Conservation (phyloP, 1,284 basidiomycete genomes). For the Pseudozyma pruni region DNA sequence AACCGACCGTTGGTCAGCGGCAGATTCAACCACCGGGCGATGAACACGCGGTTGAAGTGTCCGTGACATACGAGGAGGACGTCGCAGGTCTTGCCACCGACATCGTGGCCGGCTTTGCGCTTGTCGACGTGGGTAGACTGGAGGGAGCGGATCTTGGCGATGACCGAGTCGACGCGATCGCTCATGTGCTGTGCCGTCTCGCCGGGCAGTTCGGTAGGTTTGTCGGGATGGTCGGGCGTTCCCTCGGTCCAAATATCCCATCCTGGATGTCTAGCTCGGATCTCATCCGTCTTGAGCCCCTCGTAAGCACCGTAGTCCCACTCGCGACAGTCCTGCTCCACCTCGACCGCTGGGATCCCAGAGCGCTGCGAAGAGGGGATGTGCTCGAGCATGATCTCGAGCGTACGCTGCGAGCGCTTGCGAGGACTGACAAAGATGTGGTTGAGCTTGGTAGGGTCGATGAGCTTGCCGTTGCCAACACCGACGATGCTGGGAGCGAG, state of each 20-base stretch:
- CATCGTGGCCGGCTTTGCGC: constrained; percentile 43
- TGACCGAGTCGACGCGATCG: constrained; percentile 58
- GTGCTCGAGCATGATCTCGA: constrained; percentile 58
- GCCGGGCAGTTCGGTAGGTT: constrained; percentile 53
- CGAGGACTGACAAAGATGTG: constrained; percentile 61
- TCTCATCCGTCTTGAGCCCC: constrained; percentile 61
- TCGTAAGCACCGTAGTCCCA: constrained; percentile 68
- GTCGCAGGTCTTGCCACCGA: constrained; percentile 53
- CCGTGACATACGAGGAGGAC: constrained; percentile 64
- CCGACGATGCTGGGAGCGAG: constrained; percentile 60
- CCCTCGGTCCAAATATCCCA: constrained; percentile 67
- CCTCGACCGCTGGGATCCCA: constrained; percentile 42
- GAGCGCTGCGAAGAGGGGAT: constrained; percentile 32
- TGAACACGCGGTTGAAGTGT: constrained; percentile 64
- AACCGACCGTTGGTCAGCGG: constrained; percentile 52
- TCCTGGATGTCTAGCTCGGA: constrained; percentile 49
- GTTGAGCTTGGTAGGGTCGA: constrained; percentile 55
- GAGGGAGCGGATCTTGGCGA: constrained; percentile 51
- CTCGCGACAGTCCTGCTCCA: constrained; percentile 60
- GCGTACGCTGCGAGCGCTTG: constrained; percentile 53
- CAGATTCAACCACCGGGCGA: constrained; percentile 62
- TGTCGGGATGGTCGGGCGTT: constrained; percentile 56
- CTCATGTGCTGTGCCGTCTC: constrained; percentile 62
- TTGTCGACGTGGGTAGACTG: constrained; percentile 57
- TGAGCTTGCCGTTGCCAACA: constrained; percentile 48